Evolutionary conservation across 441 rosid species (phyloP), one percentile per base, ranked within the genome.

Genomic region (Pelargonium cotyledonis): DNA sequence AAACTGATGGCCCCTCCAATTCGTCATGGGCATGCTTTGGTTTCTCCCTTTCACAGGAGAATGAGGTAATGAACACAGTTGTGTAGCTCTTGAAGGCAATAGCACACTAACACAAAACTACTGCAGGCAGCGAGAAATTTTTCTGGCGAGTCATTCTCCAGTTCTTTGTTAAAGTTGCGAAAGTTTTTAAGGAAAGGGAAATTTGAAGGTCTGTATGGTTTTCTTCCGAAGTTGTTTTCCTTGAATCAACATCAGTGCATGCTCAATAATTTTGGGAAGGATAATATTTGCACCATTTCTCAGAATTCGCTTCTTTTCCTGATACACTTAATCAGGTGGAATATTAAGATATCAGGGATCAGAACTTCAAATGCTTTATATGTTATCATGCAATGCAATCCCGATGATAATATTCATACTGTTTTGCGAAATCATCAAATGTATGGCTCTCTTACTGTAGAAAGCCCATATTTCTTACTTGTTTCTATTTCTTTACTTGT

Each of bases 1-100:
- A 73, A 81, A 63, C 77, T 51, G 78, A 77, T 72, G 63, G 63
- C 69, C 74, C 77, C 62, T 70, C 79, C 29, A 83, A 87, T 79
- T 70, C 85, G 18, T 64, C 84, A 2, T 80, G 88, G 89, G 69
- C 86, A 58, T 82, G 86, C 75, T 83, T 89, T 75, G 90, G 94
- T 73, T 89, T 91, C 82, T 85, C 97, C 67, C 88, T 91, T 81
- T 86, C 97, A 3, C 97, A 88, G 80, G 96, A 90, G 47, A 83
- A 73, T 75, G 96, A 89, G 92, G 96, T 85, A 84, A 62, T 41
- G 55, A 68, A 67, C 66, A 44, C 44, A 66, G 62, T 75, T 46
- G n/a, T 73, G 26, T 16, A 62, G 57, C 63, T 62, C 38, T 51
- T 68, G 15, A 62, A 40, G 64, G 60, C 47, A 49, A 35, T 49